Evolutionary conservation across 257 asterid genomes (phyloP), one percentile per base, ranked within the genome.

Genomic region (Rhazya stricta): DNA sequence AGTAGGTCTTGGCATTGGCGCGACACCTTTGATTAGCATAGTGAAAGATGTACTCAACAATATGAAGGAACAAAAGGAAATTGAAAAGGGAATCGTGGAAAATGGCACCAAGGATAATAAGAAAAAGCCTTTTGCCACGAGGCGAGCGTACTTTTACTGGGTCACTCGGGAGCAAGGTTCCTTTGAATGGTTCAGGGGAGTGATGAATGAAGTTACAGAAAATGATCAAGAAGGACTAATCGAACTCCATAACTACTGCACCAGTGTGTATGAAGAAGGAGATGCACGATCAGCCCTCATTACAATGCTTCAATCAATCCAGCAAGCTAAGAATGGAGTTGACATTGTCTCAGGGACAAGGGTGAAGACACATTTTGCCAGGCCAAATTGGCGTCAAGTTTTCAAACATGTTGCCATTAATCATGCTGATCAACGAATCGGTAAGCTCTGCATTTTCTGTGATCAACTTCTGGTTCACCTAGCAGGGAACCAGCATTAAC

Each of bases 1-100:
- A 18, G 93, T 89, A 16, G 96, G 96, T 42, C 85, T 91, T 1
- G 96, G 96, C 9, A 91, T 91, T 15, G 95, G 96, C 1, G 96
- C 96, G 12, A 89, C 96, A 0, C 96, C 95, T 0, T 85, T 91
- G 86, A 89, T 91, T 69, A 91, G 96, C 60, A 89, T 89, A 57
- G 89, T 89, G 7, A 91, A 91, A 76, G 96, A 91, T 80, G 82
- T 91, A 5, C 81, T 89, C 30, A 87, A 91, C 82, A 87, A 89
- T 85, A 89, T 88, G 29, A 88, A 82, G 34, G 75, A 79, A 39
- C 76, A 81, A 32, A 72, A 73, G 61, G 71, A 73, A 1, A 29
- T 56, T 0, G 77, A 81, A 74, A 51, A 69, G 32, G 73, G 65
- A 3, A 32, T 29, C 0, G 27, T 43, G 2, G 80, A 71, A 56